Conservation (phyloP, 1,284 basidiomycete species). For the Abortiporus biennis region DNA sequence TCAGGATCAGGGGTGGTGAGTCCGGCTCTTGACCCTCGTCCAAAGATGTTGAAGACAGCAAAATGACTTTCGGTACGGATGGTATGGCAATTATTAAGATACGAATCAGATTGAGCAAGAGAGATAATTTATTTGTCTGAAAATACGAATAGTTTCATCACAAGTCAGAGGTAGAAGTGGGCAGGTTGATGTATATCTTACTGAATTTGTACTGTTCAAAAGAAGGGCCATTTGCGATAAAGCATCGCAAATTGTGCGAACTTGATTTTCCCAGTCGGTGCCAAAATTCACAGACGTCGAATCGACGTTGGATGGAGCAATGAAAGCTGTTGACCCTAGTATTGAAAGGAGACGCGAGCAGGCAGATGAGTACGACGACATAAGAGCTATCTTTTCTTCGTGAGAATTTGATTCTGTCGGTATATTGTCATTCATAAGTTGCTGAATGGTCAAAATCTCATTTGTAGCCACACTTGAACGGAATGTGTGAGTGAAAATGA, state of each 20-base stretch:
- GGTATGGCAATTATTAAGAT: constrained; percentile 39
- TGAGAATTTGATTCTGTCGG: neutral
- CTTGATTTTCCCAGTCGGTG: too few relatives aligned
- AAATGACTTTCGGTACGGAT: constrained; percentile 42
- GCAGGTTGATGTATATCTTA: too few relatives aligned
- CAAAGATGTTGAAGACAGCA: constrained; percentile 31
- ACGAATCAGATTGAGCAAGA: constrained; percentile 48
- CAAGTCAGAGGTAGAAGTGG: too few relatives aligned
- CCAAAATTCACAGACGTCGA: too few relatives aligned
- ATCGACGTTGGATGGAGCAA: too few relatives aligned
- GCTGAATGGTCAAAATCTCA: constrained; percentile 23
- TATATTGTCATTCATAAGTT: constrained; percentile 19
- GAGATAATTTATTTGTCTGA: too few relatives aligned
- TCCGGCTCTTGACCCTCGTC: constrained; percentile 17
- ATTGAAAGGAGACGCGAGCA: constrained; percentile 7
- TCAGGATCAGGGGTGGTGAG: constrained; percentile 29
- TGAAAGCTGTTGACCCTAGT: neutral
- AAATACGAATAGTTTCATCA: too few relatives aligned
- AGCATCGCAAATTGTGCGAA: neutral
- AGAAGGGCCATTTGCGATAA: constrained; percentile 5
- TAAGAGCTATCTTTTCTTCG: constrained; percentile 31
- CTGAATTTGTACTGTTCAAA: constrained; percentile 33
- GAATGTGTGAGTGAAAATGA: constrained; percentile 50
- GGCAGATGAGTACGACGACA: constrained; percentile 41
- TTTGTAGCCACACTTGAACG: constrained; percentile 53